Evolutionary conservation across 148 eudicot genomes (phyloP), one percentile per base, ranked within the genome.

Genomic region (Simmondsia chinensis): DNA sequence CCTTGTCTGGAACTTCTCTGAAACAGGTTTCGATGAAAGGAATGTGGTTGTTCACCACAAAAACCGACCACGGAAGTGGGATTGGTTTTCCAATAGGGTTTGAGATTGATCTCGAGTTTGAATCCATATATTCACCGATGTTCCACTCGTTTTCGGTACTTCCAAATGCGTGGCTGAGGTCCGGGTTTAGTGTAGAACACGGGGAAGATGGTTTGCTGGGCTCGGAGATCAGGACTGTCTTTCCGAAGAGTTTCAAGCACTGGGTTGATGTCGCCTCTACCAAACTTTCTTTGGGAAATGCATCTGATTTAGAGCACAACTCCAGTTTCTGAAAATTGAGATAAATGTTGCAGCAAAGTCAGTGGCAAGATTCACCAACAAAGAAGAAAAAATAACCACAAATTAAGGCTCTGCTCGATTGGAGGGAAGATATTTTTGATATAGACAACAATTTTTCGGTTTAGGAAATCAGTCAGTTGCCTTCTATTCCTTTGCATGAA

Each of bases 201-300:
- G 68, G 50, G 18, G 63, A 51, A 22, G 66, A 58, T 8, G 71
- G 24, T 29, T 50, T 56, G 28, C 46, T 38, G 12, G 74, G 47
- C 43, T 67, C 69, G 22, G 56, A 43, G 28, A 89, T 73, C 17
- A 70, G 26, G 4, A 89, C 69, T 6, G 68, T 83, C 68, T 81
- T 73, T 30, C 97, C 97, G 48, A 88, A 88, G 10, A 88, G 75
- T 77, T 83, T 88, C 44, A 88, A 46, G 36, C 64, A 63, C 52
- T 64, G 75, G 0, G 61, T 50, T 8, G 79, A 50, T 24, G 57
- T 46, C 34, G 41, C 53, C 38, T 60, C 72, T 13, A 22, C 67
- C 7, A 59, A 33, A 24, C 36, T 44, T 32, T 60, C 69, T 47
- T 76, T 61, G 5, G 21, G 35, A 54, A 33, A 52, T 24, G 52